Percentiles rank a stretch among this genome's conserved stretches.
phyloP scores from a whole-genome alignment of 169 alveolate genomes.

The Amoebophrya sp. region DNA sequence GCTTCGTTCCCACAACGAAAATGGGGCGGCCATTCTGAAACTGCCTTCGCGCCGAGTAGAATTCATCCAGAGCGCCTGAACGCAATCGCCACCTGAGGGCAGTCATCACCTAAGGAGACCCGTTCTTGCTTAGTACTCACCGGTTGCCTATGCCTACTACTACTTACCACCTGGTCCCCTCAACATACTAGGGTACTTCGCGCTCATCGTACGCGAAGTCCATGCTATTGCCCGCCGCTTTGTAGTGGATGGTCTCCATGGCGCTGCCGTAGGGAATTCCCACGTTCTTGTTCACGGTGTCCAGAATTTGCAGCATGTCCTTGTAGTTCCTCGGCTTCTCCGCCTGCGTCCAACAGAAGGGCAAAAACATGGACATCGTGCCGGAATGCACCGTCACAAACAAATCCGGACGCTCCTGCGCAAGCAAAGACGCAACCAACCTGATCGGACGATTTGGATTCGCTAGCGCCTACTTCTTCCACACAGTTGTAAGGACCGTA shows the following conservation, averaged over 20 bases:
- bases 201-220: not conserved
- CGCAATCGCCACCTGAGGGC: too few species aligned
- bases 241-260: not conserved
- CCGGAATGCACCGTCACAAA: not conserved
- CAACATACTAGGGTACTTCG: too few species aligned
- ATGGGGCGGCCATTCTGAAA: too few species aligned
- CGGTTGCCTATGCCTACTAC: too few species aligned
- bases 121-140: too few species aligned
- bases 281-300: not conserved
- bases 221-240: not conserved
- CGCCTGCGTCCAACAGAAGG: not conserved
- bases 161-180: too few species aligned
- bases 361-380: not conserved
- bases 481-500: too few species aligned
- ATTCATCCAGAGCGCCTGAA: too few species aligned
- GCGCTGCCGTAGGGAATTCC: not conserved
- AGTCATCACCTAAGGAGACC: too few species aligned
- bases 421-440: not conserved
- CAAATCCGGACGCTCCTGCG: not conserved
- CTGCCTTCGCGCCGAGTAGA: too few species aligned
- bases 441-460: not conserved
- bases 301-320: not conserved
- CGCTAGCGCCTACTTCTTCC: too few species aligned
- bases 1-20: too few species aligned
- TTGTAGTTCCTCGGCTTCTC: not conserved